Base-by-base conservation (phyloP, 2,329 filamentous ascomycete genomes). In the Dothidotthia symphoricarpi region DNA sequence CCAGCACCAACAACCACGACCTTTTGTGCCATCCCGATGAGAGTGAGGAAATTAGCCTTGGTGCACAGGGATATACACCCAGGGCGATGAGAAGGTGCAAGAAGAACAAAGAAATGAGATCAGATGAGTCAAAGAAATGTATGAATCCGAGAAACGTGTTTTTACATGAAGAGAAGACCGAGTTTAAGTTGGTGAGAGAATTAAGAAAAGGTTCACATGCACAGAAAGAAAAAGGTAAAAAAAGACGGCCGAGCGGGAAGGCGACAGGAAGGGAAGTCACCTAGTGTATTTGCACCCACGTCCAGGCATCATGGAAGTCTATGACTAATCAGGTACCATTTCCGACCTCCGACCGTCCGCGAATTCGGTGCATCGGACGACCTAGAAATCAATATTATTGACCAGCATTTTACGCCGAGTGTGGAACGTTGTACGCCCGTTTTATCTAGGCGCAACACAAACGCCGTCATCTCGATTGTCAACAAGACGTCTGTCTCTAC, bases 1-100 rank as follows among this genome's bases (percentile, higher is more conserved):
- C 93, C 93, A 37, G 90, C 93, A 36, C 93, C 93, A 32, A 98
- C 84, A 31, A 98, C 78, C 14, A 95, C 77, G 38, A 86, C 81
- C 68, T 88, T 93, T 56, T 87, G 78, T 25, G 56, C 43, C 59
- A 66, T 64, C 8, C 24, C 32, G 28, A 26, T 19, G 31, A 42
- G 27, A 16, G 16, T 27, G 24, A 14, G 12, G 25, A 22, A 24
- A 29, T 19, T 28, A 45, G 24, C 27, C 15, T 33, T 34, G 27
- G 41, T 31, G n/a, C 14, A n/a, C 16, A 24, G 3, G 16, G 31
- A 12, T 24, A 16, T 25, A 5, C 14, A 22, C 11, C n/a, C 4
- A 22, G 9, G 9, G 19, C 9, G 9, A 6, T 6, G 9, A 22
- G 5, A 22, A 5, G 5, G 19, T 22, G 19, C 19, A 22, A 22